Base-by-base conservation (phyloP, 768 basidiomycete genomes). In the Naematelia aurantialba region DNA sequence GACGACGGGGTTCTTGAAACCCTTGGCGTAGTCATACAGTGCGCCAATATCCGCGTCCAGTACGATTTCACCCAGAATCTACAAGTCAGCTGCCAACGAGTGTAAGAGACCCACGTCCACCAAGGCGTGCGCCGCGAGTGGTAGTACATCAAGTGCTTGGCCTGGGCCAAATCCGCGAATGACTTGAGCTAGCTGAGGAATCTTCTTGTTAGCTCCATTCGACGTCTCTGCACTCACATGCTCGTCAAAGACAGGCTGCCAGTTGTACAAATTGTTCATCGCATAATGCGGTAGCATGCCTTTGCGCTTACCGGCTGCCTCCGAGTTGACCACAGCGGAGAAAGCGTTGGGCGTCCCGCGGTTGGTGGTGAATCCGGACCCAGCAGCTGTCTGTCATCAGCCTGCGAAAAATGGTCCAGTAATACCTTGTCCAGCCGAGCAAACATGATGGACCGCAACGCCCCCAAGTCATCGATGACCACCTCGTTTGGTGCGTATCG, bases 271-370 rank as follows among this genome's bases (percentile, higher is more conserved):
- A 2, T 57, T 46, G 30, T 30, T 24, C 46, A 29, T 24, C 4
- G 56, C 56, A 39, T 57, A 57, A 24, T 57, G 56, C 14, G 56
- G 46, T 17, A 57, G 2, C 5, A 57, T 31, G 26, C 44, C 56
- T 25, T 50, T 57, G 4, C 56, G 56, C 27, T 57, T 57, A 10
- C 56, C 56, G 26, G 46, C 47, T 1, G 56, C 56, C 21, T 47
- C 47, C 46, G 45, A 25, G 47, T 48, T 21, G 8, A 17, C 56
- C 29, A 50, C 45, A 21, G 26, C 45, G 46, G 12, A 46, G 45
- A 53, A n/a, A 19, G 17, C 27, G 29, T 10, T 31, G 13, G 30
- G 52, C 29, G n/a, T 42, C 21, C 30, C 52, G 8, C 29, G 13
- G 13, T n/a, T 34, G 5, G 29, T 53, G 10, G 26, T 42, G n/a